A percentile compares a stretch with the other conserved stretches of the same genome.
Evolutionary conservation across 768 basidiomycete species (phyloP).

Genomic region (Tulasnella sp.): DNA sequence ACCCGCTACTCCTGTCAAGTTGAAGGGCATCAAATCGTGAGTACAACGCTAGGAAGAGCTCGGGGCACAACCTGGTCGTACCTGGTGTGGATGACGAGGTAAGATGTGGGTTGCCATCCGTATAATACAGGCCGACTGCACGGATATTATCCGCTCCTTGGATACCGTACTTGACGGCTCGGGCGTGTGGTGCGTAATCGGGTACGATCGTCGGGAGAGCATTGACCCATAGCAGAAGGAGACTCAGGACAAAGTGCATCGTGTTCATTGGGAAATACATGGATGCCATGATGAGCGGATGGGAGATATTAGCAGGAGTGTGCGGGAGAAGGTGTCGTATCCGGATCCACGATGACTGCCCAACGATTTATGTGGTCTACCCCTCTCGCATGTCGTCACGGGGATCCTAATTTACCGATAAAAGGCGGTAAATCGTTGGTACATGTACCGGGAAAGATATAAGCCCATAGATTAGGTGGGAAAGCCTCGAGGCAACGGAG

Average conservation of each 20-base stretch:
- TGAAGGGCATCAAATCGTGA: neutral
- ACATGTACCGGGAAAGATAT: too few relatives aligned
- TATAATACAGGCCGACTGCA: neutral
- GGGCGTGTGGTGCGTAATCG: constrained; percentile 7
- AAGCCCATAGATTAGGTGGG: too few relatives aligned
- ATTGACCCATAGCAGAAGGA: neutral
- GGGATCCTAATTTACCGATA: neutral
- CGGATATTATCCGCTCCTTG: constrained; percentile 1
- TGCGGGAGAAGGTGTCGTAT: neutral
- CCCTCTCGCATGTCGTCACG: too few relatives aligned
- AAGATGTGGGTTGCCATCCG: constrained; percentile 23
- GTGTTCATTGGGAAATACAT: neutral
- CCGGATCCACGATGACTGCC: too few relatives aligned
- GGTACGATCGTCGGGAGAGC: neutral
- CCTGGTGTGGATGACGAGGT: constrained; percentile 26
- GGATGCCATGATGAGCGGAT: neutral
- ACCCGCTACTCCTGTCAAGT: constrained; percentile 33
- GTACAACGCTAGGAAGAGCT: neutral
- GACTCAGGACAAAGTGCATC: neutral
- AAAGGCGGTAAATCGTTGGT: too few relatives aligned
- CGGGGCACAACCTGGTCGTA: constrained; percentile 21
- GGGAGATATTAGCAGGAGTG: neutral
- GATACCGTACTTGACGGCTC: constrained; percentile 6
- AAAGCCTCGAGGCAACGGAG: too few relatives aligned
- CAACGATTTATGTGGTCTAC: too few relatives aligned